phyloP scores from a whole-genome alignment of 257 asterid genomes.

The Solanum dulcamara region DNA sequence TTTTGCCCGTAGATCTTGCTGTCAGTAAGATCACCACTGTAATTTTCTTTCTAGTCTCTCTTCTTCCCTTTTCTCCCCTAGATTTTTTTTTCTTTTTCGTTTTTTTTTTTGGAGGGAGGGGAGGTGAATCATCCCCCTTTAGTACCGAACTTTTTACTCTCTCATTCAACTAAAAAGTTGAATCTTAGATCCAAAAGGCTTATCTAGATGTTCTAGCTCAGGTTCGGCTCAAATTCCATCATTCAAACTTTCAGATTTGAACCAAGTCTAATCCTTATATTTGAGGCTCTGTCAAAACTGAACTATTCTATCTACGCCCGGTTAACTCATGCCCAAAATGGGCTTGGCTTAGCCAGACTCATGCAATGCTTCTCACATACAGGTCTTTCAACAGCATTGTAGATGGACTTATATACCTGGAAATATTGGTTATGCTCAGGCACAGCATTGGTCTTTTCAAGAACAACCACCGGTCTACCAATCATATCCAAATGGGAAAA shows the following conservation, averaged over 20 bases:
- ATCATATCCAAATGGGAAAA: conserved; percentile 80
- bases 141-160: neutral
- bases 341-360: neutral
- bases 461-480: conserved; percentile 85
- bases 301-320: neutral
- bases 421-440: conserved; percentile 88
- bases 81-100: no score
- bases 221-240: neutral
- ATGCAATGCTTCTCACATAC: neutral
- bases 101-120: no score
- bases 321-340: neutral
- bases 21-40: neutral
- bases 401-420: conserved; percentile 41
- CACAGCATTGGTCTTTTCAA: conserved; percentile 74
- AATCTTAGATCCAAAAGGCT: neutral
- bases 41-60: neutral
- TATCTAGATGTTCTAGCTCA: neutral
- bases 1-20: neutral
- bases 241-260: neutral
- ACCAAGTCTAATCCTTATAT: neutral
- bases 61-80: neutral
- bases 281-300: neutral
- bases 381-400: neutral
- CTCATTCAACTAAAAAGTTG: neutral
- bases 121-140: neutral